A percentile compares a stretch with the other conserved stretches of the same genome.
phyloP scores from a whole-genome alignment of 2,329 filamentous ascomycete genomes.

The Samsoniella hepiali region DNA sequence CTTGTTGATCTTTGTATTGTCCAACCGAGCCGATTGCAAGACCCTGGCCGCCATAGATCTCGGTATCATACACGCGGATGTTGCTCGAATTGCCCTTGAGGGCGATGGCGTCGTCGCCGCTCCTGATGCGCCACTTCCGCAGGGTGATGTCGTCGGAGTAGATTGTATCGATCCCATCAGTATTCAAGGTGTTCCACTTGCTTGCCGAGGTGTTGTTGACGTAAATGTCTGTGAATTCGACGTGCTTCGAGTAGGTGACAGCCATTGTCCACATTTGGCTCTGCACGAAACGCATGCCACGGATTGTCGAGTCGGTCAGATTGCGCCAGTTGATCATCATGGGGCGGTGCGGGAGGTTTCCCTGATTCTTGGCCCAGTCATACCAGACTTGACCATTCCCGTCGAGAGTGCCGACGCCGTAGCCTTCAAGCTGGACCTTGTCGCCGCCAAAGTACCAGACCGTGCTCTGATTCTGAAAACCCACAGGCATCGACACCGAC shows the following conservation, averaged over 20 bases:
- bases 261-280: slow-evolving; percentile 61
- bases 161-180: slow-evolving; percentile 49
- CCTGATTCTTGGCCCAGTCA: slow-evolving; percentile 42
- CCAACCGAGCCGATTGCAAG: slow-evolving; percentile 57
- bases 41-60: slow-evolving; percentile 48
- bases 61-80: slow-evolving; percentile 47
- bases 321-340: slow-evolving; percentile 47
- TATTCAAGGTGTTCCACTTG: slow-evolving; percentile 36
- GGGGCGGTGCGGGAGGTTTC: slow-evolving; percentile 48
- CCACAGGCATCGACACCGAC: slow-evolving; percentile 46
- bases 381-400: slow-evolving; percentile 62
- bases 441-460: slow-evolving; percentile 55
- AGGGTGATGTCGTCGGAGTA: slow-evolving; percentile 51
- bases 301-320: slow-evolving; percentile 46
- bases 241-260: slow-evolving; percentile 45
- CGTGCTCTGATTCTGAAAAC: slow-evolving; percentile 54
- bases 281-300: slow-evolving; percentile 49
- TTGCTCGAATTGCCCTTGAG: slow-evolving; percentile 56
- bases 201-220: slow-evolving; percentile 47
- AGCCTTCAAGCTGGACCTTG: slow-evolving; percentile 46
- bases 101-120: slow-evolving; percentile 53
- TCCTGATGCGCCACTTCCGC: slow-evolving; percentile 46
- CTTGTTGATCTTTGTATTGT: slow-evolving; percentile 47
- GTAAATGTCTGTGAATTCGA: slow-evolving; percentile 49
- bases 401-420: slow-evolving; percentile 51